Conservation (phyloP, 352 stramenopile species). For the Aphanomyces euteiches region DNA sequence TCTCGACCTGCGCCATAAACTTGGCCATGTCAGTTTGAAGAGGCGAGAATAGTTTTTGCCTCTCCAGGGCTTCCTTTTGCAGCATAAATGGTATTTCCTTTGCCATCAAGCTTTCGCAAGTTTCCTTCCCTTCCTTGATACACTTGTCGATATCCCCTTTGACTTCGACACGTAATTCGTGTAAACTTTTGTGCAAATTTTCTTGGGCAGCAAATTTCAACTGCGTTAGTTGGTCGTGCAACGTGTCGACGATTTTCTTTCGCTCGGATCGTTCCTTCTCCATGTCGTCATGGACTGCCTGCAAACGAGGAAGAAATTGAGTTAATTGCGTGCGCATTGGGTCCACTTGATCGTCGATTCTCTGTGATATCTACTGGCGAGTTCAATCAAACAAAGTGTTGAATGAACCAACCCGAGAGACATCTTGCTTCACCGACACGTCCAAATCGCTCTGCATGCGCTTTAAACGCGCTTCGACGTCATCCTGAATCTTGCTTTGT, state of each 20-base stretch:
- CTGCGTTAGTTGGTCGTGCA: slow-evolving; percentile 47
- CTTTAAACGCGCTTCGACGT: neutral
- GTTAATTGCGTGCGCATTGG: too few species aligned
- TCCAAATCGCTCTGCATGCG: neutral
- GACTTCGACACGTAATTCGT: slow-evolving; percentile 42
- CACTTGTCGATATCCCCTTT: slow-evolving; percentile 35
- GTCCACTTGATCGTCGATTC: too few species aligned
- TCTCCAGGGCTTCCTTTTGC: neutral
- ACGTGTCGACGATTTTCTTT: slow-evolving; percentile 38
- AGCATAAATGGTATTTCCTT: slow-evolving; percentile 5
- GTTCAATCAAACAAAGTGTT: too few species aligned
- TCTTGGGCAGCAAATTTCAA: slow-evolving; percentile 50
- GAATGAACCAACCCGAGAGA: too few species aligned
- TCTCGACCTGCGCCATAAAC: neutral
- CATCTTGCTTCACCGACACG: neutral
- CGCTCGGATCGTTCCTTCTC: slow-evolving; percentile 52
- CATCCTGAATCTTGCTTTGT: too few species aligned
- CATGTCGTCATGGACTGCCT: slow-evolving; percentile 24
- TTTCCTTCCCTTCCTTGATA: slow-evolving; percentile 36
- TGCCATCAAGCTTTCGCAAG: neutral
- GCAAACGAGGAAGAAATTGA: neutral
- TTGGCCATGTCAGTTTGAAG: neutral
- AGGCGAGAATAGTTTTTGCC: neutral
- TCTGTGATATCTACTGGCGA: too few species aligned
- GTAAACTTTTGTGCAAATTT: slow-evolving; percentile 39